Evolutionary conservation across 306 rosid species (phyloP).

Genomic region (Mucuna pruriens): DNA sequence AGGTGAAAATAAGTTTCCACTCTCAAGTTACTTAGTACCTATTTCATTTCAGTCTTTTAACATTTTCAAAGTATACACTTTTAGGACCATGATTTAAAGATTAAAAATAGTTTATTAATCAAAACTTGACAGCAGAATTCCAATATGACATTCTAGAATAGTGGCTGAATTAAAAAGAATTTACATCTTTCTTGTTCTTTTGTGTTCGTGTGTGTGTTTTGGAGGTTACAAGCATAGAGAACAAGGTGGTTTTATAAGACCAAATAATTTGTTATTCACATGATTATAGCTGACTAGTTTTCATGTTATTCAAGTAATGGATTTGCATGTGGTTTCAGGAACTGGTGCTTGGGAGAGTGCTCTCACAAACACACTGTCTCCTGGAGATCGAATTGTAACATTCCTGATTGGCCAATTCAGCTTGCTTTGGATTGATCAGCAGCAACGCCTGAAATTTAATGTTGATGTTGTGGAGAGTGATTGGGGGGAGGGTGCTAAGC

Average conservation of each 20-base stretch:
- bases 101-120: background rate
- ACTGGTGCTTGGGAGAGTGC: conserved; percentile 99
- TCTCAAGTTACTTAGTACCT: too few species aligned
- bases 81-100: background rate
- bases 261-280: background rate
- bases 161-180: background rate
- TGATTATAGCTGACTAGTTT: background rate
- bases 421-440: conserved; percentile 99
- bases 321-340: conserved; percentile 57
- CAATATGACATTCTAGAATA: background rate
- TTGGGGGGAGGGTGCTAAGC: conserved; percentile 96
- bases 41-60: too few species aligned
- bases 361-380: conserved; percentile 94
- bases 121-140: background rate
- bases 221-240: background rate
- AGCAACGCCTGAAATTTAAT: conserved; percentile 90
- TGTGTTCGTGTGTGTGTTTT: background rate
- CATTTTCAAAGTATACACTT: too few species aligned
- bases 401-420: conserved; percentile 98
- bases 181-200: background rate
- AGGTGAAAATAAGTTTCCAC: too few species aligned
- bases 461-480: conserved; percentile 97
- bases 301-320: conserved; percentile 20
- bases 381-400: conserved; percentile 87
- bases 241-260: background rate